Conservation (phyloP, 1,284 basidiomycete species). For the Ganoderma lingzhi region DNA sequence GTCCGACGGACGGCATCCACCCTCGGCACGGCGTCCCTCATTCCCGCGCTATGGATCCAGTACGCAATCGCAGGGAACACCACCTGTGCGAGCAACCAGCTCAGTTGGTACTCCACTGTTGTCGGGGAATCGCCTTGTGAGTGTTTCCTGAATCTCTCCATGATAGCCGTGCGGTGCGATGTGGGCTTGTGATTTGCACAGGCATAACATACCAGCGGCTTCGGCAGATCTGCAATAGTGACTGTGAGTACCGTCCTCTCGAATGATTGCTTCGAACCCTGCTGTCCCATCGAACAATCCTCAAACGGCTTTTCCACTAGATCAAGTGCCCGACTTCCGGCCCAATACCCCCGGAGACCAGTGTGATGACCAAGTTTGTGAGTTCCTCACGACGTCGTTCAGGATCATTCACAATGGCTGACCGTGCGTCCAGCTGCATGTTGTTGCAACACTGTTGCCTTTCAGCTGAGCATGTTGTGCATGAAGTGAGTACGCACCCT, state of each 20-base stretch:
- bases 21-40: neutral
- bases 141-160: neutral
- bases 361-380: constrained; percentile 23
- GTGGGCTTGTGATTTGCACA: neutral
- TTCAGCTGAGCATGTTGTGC: constrained; percentile 26
- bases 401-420: too few species aligned
- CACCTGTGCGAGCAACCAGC: constrained; percentile 27
- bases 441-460: constrained; percentile 28
- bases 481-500: constrained; percentile 19
- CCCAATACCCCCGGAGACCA: constrained; percentile 20
- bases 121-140: constrained; percentile 32
- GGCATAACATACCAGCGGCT: constrained; percentile 25
- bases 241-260: constrained; percentile 16
- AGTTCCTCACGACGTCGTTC: neutral
- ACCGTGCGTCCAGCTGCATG: constrained; percentile 14
- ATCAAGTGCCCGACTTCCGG: constrained; percentile 23
- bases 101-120: constrained; percentile 31
- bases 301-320: neutral
- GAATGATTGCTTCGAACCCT: neutral
- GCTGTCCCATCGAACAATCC: neutral
- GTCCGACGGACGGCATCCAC: neutral
- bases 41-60: constrained; percentile 4
- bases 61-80: constrained; percentile 23
- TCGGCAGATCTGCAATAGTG: constrained; percentile 22
- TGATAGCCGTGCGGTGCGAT: neutral